Base-by-base conservation (phyloP, 192 early-diverging fungal genomes). In the Gigaspora rosea region DNA sequence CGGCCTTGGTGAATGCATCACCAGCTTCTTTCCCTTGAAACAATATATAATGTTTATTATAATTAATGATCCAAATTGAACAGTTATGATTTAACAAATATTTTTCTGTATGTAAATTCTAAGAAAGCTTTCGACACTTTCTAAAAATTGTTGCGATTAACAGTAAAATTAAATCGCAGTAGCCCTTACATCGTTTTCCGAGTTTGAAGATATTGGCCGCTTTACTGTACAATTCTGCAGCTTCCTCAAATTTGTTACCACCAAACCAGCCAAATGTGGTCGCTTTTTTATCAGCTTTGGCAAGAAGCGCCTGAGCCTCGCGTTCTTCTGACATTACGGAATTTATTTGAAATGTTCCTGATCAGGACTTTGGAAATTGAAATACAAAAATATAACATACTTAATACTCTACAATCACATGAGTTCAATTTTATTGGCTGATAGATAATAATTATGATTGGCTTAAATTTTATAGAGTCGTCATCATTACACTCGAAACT, bases 121-220 rank as follows among this genome's bases (percentile, higher is more conserved):
- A 5, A 2, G 18, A 11, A 56, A 13, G 52, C 12, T 18, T 56
- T 18, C 52, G 2, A 11, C 4, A 56, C 12, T 18, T n/a, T 56
- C 52, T 13, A 15, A 5, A 18, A 56, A 13, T 56, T 5, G 12
- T 56, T 15, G 18, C 11, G 12, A 56, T 56, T 56, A 18, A 56
- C 12, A 56, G 13, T 56, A 56, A 56, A 18, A 56, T 56, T 56
- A 22, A 74, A 49, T 68, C 10, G 20, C 9, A 46, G 16, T 10
- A 10, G 20, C n/a, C 80, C 88, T 79, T 85, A 94, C 95, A 95
- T 86, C 93, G 88, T 82, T 97, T 94, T 65, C 90, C 90, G 27
- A 97, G 82, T 84, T 97, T 98, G 89, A 94, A 99, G 70, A 90
- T 88, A 84, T 97, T 98, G 51, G 89, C 94, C 8, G 97, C 97